Conservation (phyloP, 2,329 filamentous ascomycete genomes). For the Cadophora gregata region DNA sequence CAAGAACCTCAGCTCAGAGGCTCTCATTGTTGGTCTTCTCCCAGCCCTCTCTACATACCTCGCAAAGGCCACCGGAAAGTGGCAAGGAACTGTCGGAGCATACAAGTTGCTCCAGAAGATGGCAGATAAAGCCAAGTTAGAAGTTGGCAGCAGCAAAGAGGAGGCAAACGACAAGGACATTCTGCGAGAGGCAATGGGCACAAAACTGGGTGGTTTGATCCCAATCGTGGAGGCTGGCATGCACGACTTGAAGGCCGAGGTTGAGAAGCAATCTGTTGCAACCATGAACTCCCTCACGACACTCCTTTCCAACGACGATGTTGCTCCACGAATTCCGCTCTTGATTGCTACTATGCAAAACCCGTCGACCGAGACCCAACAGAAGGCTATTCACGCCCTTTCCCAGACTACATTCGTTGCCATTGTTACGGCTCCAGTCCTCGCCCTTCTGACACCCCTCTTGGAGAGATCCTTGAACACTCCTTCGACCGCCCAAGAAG, state of each 20-base stretch:
- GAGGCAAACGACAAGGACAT: slow-evolving; percentile 88
- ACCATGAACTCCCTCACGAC: slow-evolving; percentile 91
- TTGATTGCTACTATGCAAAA: slow-evolving; percentile 95
- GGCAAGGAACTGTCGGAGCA: slow-evolving; percentile 93
- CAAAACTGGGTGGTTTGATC: slow-evolving; percentile 83
- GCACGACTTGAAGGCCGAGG: slow-evolving; percentile 93
- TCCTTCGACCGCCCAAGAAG: slow-evolving; percentile 89
- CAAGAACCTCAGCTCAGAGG: slow-evolving; percentile 77
- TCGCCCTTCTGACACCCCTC: slow-evolving; percentile 92
- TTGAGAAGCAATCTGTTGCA: slow-evolving; percentile 85
- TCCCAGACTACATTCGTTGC: slow-evolving; percentile 99
- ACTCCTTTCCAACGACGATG: slow-evolving; percentile 95
- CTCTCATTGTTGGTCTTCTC: slow-evolving; percentile 81
- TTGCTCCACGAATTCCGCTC: slow-evolving; percentile 87
- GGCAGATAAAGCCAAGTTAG: slow-evolving; percentile 92
- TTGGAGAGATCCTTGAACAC: slow-evolving; percentile 94
- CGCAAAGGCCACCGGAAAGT: slow-evolving; percentile 85
- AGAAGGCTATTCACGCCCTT: slow-evolving; percentile 95
- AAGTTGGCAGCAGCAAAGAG: slow-evolving; percentile 77
- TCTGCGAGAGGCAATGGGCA: slow-evolving; percentile 88
- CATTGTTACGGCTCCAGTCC: slow-evolving; percentile 91
- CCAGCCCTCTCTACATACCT: slow-evolving; percentile 79
- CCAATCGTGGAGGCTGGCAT: slow-evolving; percentile 91
- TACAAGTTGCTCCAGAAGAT: slow-evolving; percentile 87
- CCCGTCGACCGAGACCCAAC: slow-evolving; percentile 83